Base-by-base conservation (phyloP, 768 basidiomycete species). In the Mrakia hoshinonis region DNA sequence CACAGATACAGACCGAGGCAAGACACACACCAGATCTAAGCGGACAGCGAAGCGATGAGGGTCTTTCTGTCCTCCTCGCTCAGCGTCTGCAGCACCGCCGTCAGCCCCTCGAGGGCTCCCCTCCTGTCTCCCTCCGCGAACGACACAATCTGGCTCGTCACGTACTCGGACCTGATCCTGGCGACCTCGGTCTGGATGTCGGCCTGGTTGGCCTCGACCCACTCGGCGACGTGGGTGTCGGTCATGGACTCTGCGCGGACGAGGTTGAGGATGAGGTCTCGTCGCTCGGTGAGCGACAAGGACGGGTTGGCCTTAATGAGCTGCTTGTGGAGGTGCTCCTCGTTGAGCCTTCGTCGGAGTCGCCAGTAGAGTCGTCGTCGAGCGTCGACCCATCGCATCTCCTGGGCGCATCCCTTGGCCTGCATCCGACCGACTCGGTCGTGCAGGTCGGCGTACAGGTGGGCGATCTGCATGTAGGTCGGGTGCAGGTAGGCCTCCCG, bases 391-490 rank as follows among this genome's bases (percentile, higher is more conserved):
- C 94, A 97, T 58, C 87, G 85, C 36, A 86, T 83, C 24, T 91
- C 84, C 73, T 88, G 34, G 10, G 94, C 94, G 75, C 94, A 94
- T 22, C 91, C 92, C 81, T 97, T 97, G 34, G 94, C 94, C 81
- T 96, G 91, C 93, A 96, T 95, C 60, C 94, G 46, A n/a, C 72
- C 72, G 55, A 86, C 85, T 61, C 94, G 91, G 80, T 96, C 93
- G 77, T 95, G 96, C 74, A 96, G 87, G 80, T 99, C 96, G 39
- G 93, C 94, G 77, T 97, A 98, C 38, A 94, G 83, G 72, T 97
- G 80, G 31, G 94, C 93, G 61, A 98, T 86, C 76, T 94, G 92
- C 80, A 91, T 91, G 82, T 96, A 99, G 2, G 90, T 89, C 2
- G 95, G 93, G 75, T 88, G 85, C 73, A 98, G 81, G 75, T 87